Percentiles rank a stretch among this genome's conserved stretches.
phyloP scores from a whole-genome alignment of 305 asterid genomes.

The Fraxinus xanthoxyloides region DNA sequence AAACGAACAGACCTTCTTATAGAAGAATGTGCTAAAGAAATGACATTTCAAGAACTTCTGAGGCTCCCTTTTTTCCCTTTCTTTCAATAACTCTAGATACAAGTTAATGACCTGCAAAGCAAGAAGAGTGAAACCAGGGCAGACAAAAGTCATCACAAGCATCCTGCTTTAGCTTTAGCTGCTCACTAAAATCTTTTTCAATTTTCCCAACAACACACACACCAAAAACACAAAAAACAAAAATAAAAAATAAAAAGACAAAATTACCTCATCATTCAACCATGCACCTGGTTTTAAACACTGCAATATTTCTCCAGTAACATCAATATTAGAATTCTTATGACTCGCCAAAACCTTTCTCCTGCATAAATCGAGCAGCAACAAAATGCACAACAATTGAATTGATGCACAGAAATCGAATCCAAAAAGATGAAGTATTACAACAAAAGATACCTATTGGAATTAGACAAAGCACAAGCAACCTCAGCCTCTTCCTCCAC shows the following conservation, averaged over 20 bases:
- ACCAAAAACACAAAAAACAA: too few relatives aligned
- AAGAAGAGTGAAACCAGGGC: constrained; percentile 17
- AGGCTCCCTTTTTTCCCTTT: constrained; percentile 75
- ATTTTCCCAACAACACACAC: neutral
- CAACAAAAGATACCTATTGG: constrained; percentile 39
- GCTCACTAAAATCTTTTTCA: neutral
- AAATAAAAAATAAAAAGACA: too few relatives aligned
- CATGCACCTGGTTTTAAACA: constrained; percentile 67
- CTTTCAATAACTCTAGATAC: constrained; percentile 80
- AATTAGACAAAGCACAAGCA: constrained; percentile 36
- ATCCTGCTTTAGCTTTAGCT: neutral
- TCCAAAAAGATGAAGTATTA: constrained; percentile 6
- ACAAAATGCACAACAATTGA: constrained; percentile 9
- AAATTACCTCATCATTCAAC: constrained; percentile 85
- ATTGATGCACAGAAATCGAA: neutral
- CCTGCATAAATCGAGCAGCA: constrained; percentile 37
- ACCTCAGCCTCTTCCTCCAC: constrained; percentile 52
- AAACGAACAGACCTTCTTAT: constrained; percentile 61
- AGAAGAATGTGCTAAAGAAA: constrained; percentile 81
- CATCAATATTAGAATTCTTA: constrained; percentile 59
- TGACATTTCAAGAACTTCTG: constrained; percentile 77
- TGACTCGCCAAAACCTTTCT: constrained; percentile 54
- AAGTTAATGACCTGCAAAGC: constrained; percentile 72
- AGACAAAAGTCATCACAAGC: neutral
- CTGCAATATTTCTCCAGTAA: constrained; percentile 61